Conservation (phyloP, 2,329 filamentous ascomycete species). For the Rasamsonia emersonii region DNA sequence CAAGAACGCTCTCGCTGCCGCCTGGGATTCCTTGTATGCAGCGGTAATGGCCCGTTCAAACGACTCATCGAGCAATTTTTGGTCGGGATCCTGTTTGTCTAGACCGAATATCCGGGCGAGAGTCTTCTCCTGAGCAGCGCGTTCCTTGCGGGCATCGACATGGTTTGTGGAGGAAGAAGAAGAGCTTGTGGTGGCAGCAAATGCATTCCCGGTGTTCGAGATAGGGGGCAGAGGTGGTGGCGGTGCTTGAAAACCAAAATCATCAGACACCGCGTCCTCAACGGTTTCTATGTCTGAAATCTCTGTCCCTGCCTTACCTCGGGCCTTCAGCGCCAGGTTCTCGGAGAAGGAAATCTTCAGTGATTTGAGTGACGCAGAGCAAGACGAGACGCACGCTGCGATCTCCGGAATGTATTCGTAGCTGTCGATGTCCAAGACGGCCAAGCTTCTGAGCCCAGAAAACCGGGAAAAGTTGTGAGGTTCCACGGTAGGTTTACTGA, state of each 20-base stretch:
- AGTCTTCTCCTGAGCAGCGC: conserved; percentile 13
- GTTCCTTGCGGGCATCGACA: conserved; percentile 12
- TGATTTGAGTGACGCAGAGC: conserved; percentile 45
- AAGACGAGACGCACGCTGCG: conserved; percentile 47
- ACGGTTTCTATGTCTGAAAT: conserved; percentile 45
- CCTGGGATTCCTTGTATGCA: conserved; percentile 9
- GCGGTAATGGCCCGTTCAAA: conserved; percentile 9
- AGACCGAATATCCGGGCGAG: conserved; percentile 13
- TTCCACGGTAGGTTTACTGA: conserved; percentile 17
- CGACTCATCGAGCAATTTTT: conserved; percentile 8
- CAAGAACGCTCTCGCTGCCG: not conserved
- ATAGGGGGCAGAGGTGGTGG: conserved; percentile 8
- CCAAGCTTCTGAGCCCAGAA: conserved; percentile 44
- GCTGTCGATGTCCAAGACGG: conserved; percentile 53
- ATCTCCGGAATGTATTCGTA: conserved; percentile 50
- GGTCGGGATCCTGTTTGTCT: conserved; percentile 7
- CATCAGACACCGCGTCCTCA: conserved; percentile 13
- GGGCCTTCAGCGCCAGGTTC: conserved; percentile 39
- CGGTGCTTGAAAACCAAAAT: conserved; percentile 34
- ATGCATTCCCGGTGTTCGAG: not conserved
- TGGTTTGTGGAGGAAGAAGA: no score
- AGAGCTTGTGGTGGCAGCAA: no score
- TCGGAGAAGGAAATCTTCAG: conserved; percentile 54
- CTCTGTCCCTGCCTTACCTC: conserved; percentile 35
- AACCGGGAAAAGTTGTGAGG: conserved; percentile 52